These are phyloP conservation scores for Melastoma candidum DNA, from an alignment of 441 rosid species.

Conservation along the genomic window DNA sequence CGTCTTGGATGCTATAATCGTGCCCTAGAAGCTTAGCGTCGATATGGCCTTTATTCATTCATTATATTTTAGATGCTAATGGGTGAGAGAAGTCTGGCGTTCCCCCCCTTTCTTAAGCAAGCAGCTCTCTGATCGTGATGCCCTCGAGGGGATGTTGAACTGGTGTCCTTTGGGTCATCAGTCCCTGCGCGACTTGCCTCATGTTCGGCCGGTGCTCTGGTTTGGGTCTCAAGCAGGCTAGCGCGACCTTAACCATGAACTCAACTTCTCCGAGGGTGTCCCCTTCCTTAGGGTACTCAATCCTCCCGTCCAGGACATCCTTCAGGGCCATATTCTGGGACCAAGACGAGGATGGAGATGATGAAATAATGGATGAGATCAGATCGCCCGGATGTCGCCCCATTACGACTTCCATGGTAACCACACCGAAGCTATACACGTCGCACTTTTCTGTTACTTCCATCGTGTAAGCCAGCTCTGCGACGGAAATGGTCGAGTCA, in stretches of 20 bases:
- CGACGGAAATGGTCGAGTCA: no score
- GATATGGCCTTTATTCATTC: no score
- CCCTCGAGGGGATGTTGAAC: no score
- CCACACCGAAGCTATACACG: neutral
- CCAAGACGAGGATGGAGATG: no score
- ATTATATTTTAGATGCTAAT: no score
- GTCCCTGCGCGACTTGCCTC: neutral
- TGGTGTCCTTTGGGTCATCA: neutral
- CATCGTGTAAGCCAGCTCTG: neutral
- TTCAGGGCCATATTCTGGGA: neutral
- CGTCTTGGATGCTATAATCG: no score
- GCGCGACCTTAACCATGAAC: neutral
- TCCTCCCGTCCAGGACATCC: constrained; percentile 1
- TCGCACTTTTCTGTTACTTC: neutral
- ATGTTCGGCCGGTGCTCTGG: neutral
- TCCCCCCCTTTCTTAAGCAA: no score
- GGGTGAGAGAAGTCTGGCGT: no score
- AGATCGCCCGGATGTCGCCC: constrained; percentile 5
- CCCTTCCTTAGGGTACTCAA: neutral
- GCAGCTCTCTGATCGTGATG: no score
- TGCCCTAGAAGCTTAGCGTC: no score
- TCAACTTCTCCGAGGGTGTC: neutral
- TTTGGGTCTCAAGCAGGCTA: neutral
- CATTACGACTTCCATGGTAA: constrained; percentile 1
- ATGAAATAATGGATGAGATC: neutral